Evolutionary conservation across 306 rosid species (phyloP), one percentile per base, ranked within the genome.

Genomic region (Rosa lucieae): DNA sequence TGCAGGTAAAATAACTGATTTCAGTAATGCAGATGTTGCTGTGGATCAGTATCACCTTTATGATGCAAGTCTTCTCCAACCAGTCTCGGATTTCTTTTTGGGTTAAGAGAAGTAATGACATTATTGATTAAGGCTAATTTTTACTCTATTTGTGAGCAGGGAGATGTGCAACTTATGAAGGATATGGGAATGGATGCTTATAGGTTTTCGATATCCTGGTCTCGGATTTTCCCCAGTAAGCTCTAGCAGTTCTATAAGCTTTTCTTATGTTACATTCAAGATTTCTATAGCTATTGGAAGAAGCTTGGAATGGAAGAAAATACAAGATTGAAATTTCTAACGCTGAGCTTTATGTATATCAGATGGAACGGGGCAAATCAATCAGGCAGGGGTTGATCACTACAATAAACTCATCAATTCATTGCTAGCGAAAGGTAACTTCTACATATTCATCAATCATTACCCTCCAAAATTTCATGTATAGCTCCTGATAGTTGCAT

Each of bases 151-250:
- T 78, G 65, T 52, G 76, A 73, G 49, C 87, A 96, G 99, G 93
- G 83, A 79, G 99, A 93, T 53, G 78, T 93, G 46, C 90, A 90
- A 58, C 94, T 90, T 13, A 91, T 96, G 97, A 91, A 93, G 88
- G 91, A 96, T 80, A 56, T 91, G 90, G 98, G 98, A 73, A 70
- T 90, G 93, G 97, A 90, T 79, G 97, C 98, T 72, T 96, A 90
- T 77, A 85, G 98, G 73, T 91, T 95, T 81, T 95, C 99, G 61
- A 95, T 95, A 80, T 88, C 98, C 23, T 96, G 99, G 98, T 62
- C 98, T 77, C 90, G 98, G 39, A 91, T 96, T 79, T 93, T 83
- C 52, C 98, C 97, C 4, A 78, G 99, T 96, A 91, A 85, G 90
- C 80, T 59, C 39, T 40, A 21, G 43, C 58, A 12, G 8, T 66